These are phyloP conservation scores for Boletus vermiculosoides DNA, from an alignment of 768 basidiomycete genomes.

Conservation along the genomic window DNA sequence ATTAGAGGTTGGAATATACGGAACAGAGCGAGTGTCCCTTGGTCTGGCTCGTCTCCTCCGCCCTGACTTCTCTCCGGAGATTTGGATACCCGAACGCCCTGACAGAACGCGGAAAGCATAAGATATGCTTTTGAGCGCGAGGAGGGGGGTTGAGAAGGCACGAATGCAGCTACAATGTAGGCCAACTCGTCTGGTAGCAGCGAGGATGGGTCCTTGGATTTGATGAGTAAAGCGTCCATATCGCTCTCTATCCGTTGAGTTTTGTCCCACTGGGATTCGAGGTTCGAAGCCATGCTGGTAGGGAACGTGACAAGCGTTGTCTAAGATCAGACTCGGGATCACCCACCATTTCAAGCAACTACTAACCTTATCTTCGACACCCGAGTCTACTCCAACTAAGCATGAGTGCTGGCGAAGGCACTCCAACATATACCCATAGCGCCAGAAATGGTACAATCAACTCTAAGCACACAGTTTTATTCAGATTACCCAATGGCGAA, in stretches of 20 bases:
- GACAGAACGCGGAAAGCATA: slow-evolving; percentile 65
- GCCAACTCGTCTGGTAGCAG: slow-evolving; percentile 56
- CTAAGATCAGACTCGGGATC: background rate
- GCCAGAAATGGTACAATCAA: slow-evolving; percentile 44
- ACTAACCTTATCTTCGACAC: background rate
- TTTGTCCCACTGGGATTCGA: background rate
- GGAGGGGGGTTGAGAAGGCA: slow-evolving; percentile 42
- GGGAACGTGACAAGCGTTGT: background rate
- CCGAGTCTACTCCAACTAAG: background rate
- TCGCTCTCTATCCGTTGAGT: background rate
- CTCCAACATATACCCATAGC: slow-evolving; percentile 3
- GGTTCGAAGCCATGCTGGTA: slow-evolving; percentile 13
- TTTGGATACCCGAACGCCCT: slow-evolving; percentile 47
- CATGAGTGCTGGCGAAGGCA: slow-evolving; percentile 18
- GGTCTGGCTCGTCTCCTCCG: slow-evolving; percentile 41
- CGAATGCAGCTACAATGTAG: slow-evolving; percentile 50
- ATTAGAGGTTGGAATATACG: slow-evolving; percentile 52
- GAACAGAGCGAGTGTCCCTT: slow-evolving; percentile 49
- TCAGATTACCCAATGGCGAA: slow-evolving; percentile 78
- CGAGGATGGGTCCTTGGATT: slow-evolving; percentile 34
- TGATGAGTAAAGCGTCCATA: slow-evolving; percentile 34
- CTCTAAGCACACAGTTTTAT: slow-evolving; percentile 72
- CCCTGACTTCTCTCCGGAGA: slow-evolving; percentile 34
- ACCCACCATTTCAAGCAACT: background rate
- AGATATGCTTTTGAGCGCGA: slow-evolving; percentile 70